Evolutionary conservation across 805 yeast genomes (phyloP), one percentile per base, ranked within the genome.

Genomic region (Novakomyces olei): DNA sequence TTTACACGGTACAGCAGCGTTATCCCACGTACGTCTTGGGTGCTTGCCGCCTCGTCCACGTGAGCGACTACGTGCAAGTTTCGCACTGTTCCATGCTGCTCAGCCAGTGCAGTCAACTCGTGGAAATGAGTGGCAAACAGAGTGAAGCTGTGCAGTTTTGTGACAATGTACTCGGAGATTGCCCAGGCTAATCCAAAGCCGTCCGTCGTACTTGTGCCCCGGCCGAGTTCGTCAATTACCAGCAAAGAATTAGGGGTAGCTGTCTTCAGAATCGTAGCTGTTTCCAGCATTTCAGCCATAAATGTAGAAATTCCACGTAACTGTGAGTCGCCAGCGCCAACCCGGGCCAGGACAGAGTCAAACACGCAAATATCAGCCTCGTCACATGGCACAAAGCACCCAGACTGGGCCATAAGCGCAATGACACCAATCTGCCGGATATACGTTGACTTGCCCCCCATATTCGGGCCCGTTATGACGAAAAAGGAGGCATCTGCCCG

Each of bases 151-250:
- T 65, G 61, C 33, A 77, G 64, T 32, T 73, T 60, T 14, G 60
- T 60, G 2, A 88, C 72, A 37, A 85, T 69, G 51, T 73, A 72
- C 47, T 83, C 92, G 41, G 85, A 75, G 35, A 88, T 88, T 0
- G 95, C 75, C 91, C 94, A 88, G 0, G 98, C 98, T 26, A 88
- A 61, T 0, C 98, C 98, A 58, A 88, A 88, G 0, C 98, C 98
- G 53, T 88, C 98, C 51, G 83, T 85, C 0, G 98, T 77, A 29
- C 71, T 62, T 1, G 95, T 81, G 12, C 93, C 95, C 48, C 98
- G 67, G 3, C 99, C 99, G 29, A 88, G 66, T 51, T 88, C 99
- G 53, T 88, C 99, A 39, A 88, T 74, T 15, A 88, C 70, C 32
- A 88, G 70, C 36, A 88, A 61, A 5, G 94, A 80, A 39, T 76